Percentiles rank a stretch among this genome's conserved stretches.
phyloP scores from a whole-genome alignment of 2,329 filamentous ascomycete genomes.

The Fusarium veterinarium region DNA sequence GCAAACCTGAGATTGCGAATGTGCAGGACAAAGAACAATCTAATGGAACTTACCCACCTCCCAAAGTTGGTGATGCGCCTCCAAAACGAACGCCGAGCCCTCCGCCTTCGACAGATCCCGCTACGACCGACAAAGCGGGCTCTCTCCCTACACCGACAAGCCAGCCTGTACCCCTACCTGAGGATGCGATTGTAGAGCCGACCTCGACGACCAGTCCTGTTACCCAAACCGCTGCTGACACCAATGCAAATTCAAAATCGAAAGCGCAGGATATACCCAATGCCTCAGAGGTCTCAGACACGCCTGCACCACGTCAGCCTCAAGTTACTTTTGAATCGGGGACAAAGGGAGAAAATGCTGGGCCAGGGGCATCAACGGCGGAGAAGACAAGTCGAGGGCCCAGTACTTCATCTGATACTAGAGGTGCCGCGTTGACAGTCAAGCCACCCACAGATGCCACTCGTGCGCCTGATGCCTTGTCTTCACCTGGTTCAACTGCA shows the following conservation, averaged over 20 bases:
- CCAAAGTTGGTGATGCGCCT: constrained; percentile 23
- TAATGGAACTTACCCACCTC: constrained; percentile 16
- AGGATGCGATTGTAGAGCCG: constrained; percentile 28
- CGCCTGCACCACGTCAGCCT: constrained; percentile 28
- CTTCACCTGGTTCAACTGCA: constrained; percentile 73
- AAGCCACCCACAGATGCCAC: constrained; percentile 51
- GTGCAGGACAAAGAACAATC: constrained; percentile 21
- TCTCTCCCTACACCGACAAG: not conserved
- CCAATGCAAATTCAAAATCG: not conserved
- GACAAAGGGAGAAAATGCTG: constrained; percentile 43
- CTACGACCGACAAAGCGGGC: not conserved
- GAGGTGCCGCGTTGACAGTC: constrained; percentile 41
- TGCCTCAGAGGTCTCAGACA: not conserved
- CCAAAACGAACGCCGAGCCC: constrained; percentile 23
- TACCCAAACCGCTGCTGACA: constrained; percentile 12
- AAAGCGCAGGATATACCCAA: not conserved
- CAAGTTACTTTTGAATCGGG: constrained; percentile 50
- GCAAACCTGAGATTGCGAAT: constrained; percentile 11
- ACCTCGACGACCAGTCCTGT: constrained; percentile 3
- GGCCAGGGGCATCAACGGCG: not conserved
- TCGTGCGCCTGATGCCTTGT: constrained; percentile 58
- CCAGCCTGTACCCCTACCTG: not conserved
- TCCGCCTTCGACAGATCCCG: constrained; percentile 21
- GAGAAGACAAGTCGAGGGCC: constrained; percentile 18
- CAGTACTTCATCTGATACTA: not conserved